Evolutionary conservation across 1,139 yeast species (phyloP).

Genomic region (Hyphopichia pseudoburtonii): DNA sequence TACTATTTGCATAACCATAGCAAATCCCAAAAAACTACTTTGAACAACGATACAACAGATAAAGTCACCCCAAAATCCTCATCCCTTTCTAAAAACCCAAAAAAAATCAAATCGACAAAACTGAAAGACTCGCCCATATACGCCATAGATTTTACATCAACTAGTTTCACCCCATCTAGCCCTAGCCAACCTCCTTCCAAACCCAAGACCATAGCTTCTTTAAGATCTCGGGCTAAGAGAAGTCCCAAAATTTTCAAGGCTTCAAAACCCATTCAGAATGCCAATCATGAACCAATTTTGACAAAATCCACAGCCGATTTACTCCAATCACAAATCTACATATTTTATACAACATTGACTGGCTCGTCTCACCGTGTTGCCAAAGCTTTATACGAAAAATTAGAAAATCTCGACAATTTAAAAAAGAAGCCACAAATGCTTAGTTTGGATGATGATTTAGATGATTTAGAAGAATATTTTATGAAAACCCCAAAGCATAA

Average conservation of each 20-base stretch:
- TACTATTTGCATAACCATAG: slow-evolving; percentile 7
- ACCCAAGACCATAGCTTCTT: slow-evolving; percentile 14
- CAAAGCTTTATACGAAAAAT: slow-evolving; percentile 37
- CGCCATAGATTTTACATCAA: slow-evolving; percentile 47
- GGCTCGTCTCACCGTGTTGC: slow-evolving; percentile 81
- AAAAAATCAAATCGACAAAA: slow-evolving; percentile 3
- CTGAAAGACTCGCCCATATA: slow-evolving; percentile 33
- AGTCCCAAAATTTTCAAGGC: slow-evolving; percentile 44
- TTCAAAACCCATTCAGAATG: slow-evolving; percentile 21
- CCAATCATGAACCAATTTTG: slow-evolving; percentile 22
- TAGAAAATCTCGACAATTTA: slow-evolving; percentile 27
- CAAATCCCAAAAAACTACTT: background rate
- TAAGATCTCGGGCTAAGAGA: slow-evolving; percentile 27
- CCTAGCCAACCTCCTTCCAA: slow-evolving; percentile 19
- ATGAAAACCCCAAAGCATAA: slow-evolving; percentile 54
- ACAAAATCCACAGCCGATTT: slow-evolving; percentile 33
- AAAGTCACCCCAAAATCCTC: background rate
- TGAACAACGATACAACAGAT: background rate
- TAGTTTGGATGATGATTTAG: slow-evolving; percentile 77
- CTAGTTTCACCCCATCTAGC: slow-evolving; percentile 27
- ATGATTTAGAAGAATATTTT: slow-evolving; percentile 82
- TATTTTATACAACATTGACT: slow-evolving; percentile 82
- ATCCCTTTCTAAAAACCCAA: background rate
- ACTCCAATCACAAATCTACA: slow-evolving; percentile 49
- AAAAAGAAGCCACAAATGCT: slow-evolving; percentile 51